These are phyloP conservation scores for Eragrostis tef DNA, from an alignment of 202 grass and related monocot genomes.

Conservation along the genomic window DNA sequence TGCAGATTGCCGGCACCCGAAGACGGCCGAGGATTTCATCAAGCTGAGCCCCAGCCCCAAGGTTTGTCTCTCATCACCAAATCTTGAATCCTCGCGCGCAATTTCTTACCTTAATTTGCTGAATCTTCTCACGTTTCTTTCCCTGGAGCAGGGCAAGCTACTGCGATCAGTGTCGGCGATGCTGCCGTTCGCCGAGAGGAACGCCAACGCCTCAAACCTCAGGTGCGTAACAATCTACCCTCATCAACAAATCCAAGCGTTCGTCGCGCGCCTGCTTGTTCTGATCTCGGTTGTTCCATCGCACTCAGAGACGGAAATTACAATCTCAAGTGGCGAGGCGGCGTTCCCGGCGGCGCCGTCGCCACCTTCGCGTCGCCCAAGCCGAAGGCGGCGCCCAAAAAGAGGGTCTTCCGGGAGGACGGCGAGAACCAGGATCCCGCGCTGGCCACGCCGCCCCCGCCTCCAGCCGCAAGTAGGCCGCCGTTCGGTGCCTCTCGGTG, in stretches of 20 bases:
- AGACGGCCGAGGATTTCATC: slow-evolving; percentile 74
- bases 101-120: slow-evolving; percentile 20
- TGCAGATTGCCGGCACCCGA: slow-evolving; percentile 88
- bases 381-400: slow-evolving; percentile 57
- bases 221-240: slow-evolving; percentile 44
- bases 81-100: neutral
- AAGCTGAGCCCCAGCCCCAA: slow-evolving; percentile 65
- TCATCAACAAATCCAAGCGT: neutral
- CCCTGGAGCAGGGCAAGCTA: slow-evolving; percentile 64
- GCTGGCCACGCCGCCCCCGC: slow-evolving; percentile 54
- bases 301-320: slow-evolving; percentile 52
- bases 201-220: slow-evolving; percentile 46
- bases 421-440: slow-evolving; percentile 89
- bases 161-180: slow-evolving; percentile 76
- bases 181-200: slow-evolving; percentile 71
- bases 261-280: neutral
- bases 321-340: slow-evolving; percentile 70
- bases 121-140: slow-evolving; percentile 28
- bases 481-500: slow-evolving; percentile 61
- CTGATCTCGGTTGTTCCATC: slow-evolving; percentile 27
- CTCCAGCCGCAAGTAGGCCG: slow-evolving; percentile 35
- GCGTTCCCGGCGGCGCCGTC: slow-evolving; percentile 25
- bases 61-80: slow-evolving; percentile 39
- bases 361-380: slow-evolving; percentile 53
- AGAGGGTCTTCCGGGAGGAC: slow-evolving; percentile 57